Evolutionary conservation across 1,284 basidiomycete genomes (phyloP).

Genomic region (Ceratobasidium sp.): DNA sequence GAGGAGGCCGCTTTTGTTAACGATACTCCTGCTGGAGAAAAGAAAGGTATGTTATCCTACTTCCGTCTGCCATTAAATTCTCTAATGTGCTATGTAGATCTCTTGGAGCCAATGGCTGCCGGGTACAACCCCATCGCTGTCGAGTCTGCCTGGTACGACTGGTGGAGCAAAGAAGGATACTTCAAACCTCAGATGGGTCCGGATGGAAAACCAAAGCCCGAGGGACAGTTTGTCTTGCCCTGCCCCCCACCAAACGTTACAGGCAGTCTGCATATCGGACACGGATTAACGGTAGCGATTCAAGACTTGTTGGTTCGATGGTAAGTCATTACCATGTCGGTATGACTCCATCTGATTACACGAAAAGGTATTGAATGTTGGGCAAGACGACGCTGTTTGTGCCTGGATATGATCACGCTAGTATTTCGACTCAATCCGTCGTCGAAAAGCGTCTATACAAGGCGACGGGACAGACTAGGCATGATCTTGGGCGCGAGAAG

Average conservation of each 20-base stretch:
- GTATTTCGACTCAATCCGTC: slow-evolving; percentile 98
- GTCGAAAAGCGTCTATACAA: slow-evolving; percentile 95
- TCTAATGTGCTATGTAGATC: slow-evolving; percentile 63
- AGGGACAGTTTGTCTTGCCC: slow-evolving; percentile 86
- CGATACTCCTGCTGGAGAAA: slow-evolving; percentile 85
- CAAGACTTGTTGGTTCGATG: slow-evolving; percentile 92
- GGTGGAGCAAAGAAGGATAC: slow-evolving; percentile 93
- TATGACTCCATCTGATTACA: slow-evolving; percentile 10
- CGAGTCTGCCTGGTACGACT: slow-evolving; percentile 97
- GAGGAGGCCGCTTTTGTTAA: slow-evolving; percentile 81
- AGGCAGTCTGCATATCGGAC: slow-evolving; percentile 95
- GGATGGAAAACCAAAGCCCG: slow-evolving; percentile 65
- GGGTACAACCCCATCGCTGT: slow-evolving; percentile 96
- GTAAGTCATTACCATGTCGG: slow-evolving; percentile 58
- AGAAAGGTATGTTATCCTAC: slow-evolving; percentile 72
- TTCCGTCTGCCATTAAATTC: not conserved
- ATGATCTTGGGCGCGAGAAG: slow-evolving; percentile 93
- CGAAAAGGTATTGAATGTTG: slow-evolving; percentile 89
- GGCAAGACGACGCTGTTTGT: slow-evolving; percentile 92
- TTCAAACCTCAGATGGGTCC: slow-evolving; percentile 81
- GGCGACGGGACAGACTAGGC: slow-evolving; percentile 82
- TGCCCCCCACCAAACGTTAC: slow-evolving; percentile 99
- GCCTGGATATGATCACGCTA: slow-evolving; percentile 98
- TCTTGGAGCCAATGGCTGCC: slow-evolving; percentile 85
- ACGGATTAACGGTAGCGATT: slow-evolving; percentile 92